Percentiles rank a stretch among this genome's conserved stretches.
phyloP scores from a whole-genome alignment of 163 green algal genomes.

The Coccomyxa subellipsoidea region DNA sequence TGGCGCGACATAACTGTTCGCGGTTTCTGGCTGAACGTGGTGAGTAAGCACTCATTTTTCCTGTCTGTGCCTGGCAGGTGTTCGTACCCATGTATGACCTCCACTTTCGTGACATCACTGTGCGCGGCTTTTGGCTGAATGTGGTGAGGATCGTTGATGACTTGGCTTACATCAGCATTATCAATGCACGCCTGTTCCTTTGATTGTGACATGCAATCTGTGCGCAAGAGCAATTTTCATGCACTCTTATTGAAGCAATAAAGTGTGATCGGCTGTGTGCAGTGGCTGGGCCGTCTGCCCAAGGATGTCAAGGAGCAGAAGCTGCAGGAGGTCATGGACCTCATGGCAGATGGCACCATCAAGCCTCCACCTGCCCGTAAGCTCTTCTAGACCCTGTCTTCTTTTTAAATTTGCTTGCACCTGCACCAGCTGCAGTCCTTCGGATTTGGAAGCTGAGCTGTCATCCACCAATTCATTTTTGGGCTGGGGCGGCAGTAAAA shows the following conservation, averaged over 20 bases:
- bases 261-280: not conserved
- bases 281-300: slow-evolving; percentile 19
- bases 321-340: slow-evolving; percentile 13
- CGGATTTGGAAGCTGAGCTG: no score
- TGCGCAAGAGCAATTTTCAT: not conserved
- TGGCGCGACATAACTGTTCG: not conserved
- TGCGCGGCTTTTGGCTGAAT: slow-evolving; percentile 23
- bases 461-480: no score
- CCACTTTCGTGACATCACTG: slow-evolving; percentile 12
- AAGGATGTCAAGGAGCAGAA: not conserved
- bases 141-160: not conserved
- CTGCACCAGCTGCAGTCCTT: no score
- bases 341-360: slow-evolving; percentile 16
- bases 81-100: slow-evolving; percentile 23
- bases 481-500: no score
- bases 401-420: not conserved
- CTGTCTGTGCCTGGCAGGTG: not conserved
- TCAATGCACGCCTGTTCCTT: not conserved
- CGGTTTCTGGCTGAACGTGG: not conserved
- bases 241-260: not conserved
- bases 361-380: slow-evolving; percentile 14
- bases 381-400: not conserved
- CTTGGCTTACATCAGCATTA: not conserved
- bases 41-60: not conserved
- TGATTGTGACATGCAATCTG: not conserved